Evolutionary conservation across 768 basidiomycete genomes (phyloP), one percentile per base, ranked within the genome.

Genomic region (Leucocoprinus birnbaumii): DNA sequence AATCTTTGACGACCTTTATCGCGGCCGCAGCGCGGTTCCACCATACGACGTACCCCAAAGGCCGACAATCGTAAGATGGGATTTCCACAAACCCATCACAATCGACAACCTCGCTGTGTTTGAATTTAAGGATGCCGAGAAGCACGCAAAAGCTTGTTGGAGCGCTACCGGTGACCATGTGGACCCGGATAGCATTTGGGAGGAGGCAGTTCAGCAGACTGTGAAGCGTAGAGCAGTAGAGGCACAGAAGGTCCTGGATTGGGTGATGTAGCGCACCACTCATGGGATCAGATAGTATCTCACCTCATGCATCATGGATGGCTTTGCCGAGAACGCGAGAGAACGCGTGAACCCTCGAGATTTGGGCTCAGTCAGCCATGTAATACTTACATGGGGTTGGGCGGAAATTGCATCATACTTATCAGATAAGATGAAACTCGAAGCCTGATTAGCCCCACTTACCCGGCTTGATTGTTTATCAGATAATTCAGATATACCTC

Each of bases 91-190:
- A 35, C 85, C 87, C 2, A 65, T 98, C 19, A 73, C 78, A 22
- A 72, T 82, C n/a, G 86, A 89, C 37, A 98, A 98, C 66, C 83
- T 88, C 54, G 91, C 95, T 10, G 86, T 94, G 2, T 85, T 98
- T 71, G 91, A 93, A 54, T 68, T 77, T 52, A 76, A 74, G 48
- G 91, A 97, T 52, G 89, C 85, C 0, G 85, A 85, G 64, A 78
- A 74, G 54, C 93, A 94, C 66, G 65, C 75, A 35, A 70, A 67
- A 53, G 75, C 75, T 35, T 83, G 80, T 42, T 74, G 69, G 51
- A 63, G 59, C 26, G 41, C 55, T 9, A 64, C 63, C 18, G 70
- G 63, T 7, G 61, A 65, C 18, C 58, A 62, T 13, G 64, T 65
- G 35, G 65, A 57, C 19, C 82, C 85, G 0, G 75, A 71, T 55